phyloP scores from a whole-genome alignment of 371 early-diverging fungal species.

The Phascolomyces articulosus region DNA sequence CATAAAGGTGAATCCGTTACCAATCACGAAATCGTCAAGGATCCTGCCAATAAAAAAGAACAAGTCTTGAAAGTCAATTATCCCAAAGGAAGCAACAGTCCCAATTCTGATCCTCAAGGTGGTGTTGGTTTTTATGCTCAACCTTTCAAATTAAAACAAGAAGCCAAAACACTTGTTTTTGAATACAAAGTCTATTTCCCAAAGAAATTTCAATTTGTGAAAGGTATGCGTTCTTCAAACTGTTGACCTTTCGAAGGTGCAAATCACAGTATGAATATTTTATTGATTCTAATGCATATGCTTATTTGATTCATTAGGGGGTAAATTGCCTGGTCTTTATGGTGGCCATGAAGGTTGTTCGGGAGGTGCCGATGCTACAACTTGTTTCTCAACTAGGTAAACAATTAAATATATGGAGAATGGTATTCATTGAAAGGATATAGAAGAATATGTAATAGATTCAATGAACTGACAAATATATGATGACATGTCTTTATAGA shows the following conservation, averaged over 20 bases:
- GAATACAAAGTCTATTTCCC: constrained; percentile 59
- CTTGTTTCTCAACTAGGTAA: constrained; percentile 64
- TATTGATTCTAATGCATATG: too few relatives aligned
- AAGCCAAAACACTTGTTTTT: constrained; percentile 32
- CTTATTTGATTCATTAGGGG: too few relatives aligned
- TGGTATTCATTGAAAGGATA: too few relatives aligned
- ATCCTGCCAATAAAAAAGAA: constrained; percentile 35
- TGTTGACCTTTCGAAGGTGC: too few relatives aligned
- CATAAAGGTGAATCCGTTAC: constrained; percentile 16
- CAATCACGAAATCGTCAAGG: constrained; percentile 33
- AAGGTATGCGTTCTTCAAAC: too few relatives aligned
- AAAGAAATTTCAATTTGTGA: constrained; percentile 52
- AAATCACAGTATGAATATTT: too few relatives aligned
- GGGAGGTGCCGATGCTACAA: constrained; percentile 55
- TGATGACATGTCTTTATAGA: too few relatives aligned
- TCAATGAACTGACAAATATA: too few relatives aligned
- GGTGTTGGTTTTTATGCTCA: constrained; percentile 56
- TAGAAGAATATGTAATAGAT: neutral
- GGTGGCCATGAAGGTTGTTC: constrained; percentile 59
- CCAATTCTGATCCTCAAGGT: constrained; percentile 38
- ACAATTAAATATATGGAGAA: too few relatives aligned
- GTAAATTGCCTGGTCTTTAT: constrained; percentile 63
- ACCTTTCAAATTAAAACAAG: constrained; percentile 40
- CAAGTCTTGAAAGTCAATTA: constrained; percentile 42
- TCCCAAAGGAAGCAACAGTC: constrained; percentile 45